A percentile compares a stretch with the other conserved stretches of the same genome.
Evolutionary conservation across 2,329 filamentous ascomycete genomes (phyloP).

Genomic region (Colletotrichum chrysophilum): DNA sequence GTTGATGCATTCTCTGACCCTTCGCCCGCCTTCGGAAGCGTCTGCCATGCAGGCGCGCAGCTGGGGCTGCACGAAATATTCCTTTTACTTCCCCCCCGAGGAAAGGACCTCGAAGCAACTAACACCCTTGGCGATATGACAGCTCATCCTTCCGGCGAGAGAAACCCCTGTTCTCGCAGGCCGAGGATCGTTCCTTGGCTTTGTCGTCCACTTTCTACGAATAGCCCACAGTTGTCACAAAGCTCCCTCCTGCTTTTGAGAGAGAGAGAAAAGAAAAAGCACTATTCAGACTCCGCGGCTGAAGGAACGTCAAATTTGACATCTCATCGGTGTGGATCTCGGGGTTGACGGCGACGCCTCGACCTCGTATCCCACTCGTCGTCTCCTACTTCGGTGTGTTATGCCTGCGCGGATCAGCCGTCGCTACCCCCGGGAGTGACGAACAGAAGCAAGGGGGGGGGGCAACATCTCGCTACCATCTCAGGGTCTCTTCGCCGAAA

Average conservation of each 20-base stretch:
- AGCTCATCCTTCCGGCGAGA: not conserved
- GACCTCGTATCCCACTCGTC: not conserved
- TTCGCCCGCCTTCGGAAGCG: not conserved
- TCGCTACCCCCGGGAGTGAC: not conserved
- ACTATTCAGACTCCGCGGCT: not conserved
- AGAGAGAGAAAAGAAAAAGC: not conserved
- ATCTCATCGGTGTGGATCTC: slow-evolving; percentile 2
- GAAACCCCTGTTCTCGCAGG: not conserved
- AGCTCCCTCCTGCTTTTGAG: not conserved
- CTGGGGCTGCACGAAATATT: slow-evolving; percentile 8
- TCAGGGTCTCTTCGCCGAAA: not conserved
- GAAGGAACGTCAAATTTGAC: not conserved
- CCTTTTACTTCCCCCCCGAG: not conserved
- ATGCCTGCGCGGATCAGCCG: slow-evolving; percentile 11
- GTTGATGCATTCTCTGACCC: not conserved
- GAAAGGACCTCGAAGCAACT: not conserved
- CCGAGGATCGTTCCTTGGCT: not conserved
- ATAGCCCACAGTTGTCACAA: not conserved
- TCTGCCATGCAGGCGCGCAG: not conserved
- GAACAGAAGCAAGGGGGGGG: not conserved
- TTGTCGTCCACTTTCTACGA: not conserved
- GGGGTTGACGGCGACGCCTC: not conserved
- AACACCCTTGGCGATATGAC: slow-evolving; percentile 1
- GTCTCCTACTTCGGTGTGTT: not conserved
- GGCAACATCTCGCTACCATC: not conserved